Base-by-base conservation (phyloP, 108 stramenopile species). In the Phaeodactylum tricornutum region DNA sequence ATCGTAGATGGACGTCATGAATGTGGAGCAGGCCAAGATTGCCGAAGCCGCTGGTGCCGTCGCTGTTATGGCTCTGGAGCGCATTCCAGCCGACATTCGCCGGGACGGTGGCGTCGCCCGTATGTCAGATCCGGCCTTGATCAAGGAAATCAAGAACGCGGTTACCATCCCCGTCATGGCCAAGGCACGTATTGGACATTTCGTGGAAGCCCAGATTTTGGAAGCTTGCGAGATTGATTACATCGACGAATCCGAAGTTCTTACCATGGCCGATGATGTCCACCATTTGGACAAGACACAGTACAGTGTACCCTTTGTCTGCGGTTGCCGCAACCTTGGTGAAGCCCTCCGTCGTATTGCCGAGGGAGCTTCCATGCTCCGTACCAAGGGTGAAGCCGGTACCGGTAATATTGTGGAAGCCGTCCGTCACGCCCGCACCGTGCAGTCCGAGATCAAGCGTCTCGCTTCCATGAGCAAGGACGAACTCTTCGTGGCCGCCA, bases 151-250 rank as follows among this genome's bases (percentile, higher is more conserved):
- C 71, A 96, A 99, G 69, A 92, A 85, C 43, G 95, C 98, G 31
- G 98, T 99, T 16, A 93, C 93, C 57, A 99, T 99, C 65, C 98
- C 98, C 9, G 98, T 99, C 54, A 99, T 99, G 98, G 98, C 98
- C 46, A 99, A 99, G 77, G 89, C 96, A 4, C 90, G 98, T 29
- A 99, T 99, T 52, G 98, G 98, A 35, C 98, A 99, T 69, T 97
- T 96, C 54, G 98, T 99, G 23, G 98, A 99, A 69, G 93, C 98
- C 0, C 98, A 99, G 62, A 96, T 99, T 54, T 69, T 99, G 47
- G 93, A 99, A 72, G 93, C 98, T 0, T 81, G 92, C 44, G 98
- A 97, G 61, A 58, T 97, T 46, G 98, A 99, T 59, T 99, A 96
- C 85, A 97, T 99, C 61, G 98, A 99, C 55, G 98, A 99, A 72